Evolutionary conservation across 768 basidiomycete genomes (phyloP), one percentile per base, ranked within the genome.

Genomic region (Pleurotus citrinopileatus): DNA sequence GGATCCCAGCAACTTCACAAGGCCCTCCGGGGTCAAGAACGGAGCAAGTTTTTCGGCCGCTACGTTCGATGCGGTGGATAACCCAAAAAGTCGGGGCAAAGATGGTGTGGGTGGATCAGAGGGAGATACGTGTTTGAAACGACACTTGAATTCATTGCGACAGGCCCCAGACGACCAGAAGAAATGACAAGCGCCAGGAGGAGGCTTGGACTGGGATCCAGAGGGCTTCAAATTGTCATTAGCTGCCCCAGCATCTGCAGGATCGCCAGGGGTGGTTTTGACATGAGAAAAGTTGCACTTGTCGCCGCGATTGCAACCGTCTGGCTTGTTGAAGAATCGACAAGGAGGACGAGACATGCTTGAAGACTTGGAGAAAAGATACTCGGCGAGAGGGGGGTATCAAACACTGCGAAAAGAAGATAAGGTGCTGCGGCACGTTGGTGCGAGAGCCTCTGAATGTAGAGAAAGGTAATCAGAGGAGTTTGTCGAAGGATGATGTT

Each of bases 161-260:
- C 82, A 84, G 37, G 56, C 65, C 8, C 81, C 82, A 0, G 58
- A 64, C 1, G 68, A 63, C 79, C 79, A 83, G 60, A 67, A 84
- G 57, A 64, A 75, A 22, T 57, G 64, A 65, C 82, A 84, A 6
- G 70, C 65, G 2, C 78, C 78, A 19, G 25, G 56, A 3, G 75
- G 74, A 48, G 52, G 23, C 52, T 23, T 45, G 55, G 4, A 47
- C 19, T 20, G 25, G 26, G 60, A 53, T 54, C 54, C 40, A 55
- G 54, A 28, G 40, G 56, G 50, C 17, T 29, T 22, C 50, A 26
- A 40, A 42, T 15, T 34, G 20, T 44, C 52, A 42, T 46, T 51
- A 40, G 22, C n/a, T 46, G 52, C n/a, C 40, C 43, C 42, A 36
- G 10, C 52, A 19, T 45, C 48, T 58, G 36, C 15, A 56, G 29